A percentile compares a stretch with the other conserved stretches of the same genome.
These are phyloP conservation scores for Cokeromyces recurvatus DNA, from an alignment of 371 early-diverging fungal genomes.

Conservation along the genomic window DNA sequence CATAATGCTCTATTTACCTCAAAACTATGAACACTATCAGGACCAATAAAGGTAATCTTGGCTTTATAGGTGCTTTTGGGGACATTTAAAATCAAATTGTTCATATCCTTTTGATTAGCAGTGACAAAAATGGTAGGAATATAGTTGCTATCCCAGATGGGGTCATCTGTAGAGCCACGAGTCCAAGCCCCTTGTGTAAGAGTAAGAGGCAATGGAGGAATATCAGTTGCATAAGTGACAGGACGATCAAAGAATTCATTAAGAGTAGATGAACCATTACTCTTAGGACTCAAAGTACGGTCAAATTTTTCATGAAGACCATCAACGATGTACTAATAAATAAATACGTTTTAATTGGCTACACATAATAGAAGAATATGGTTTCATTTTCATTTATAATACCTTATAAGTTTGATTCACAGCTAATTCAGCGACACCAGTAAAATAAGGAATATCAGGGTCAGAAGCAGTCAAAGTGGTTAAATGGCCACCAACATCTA, in stretches of 20 bases:
- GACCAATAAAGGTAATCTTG: slow-evolving; percentile 34
- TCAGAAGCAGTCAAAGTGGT: slow-evolving; percentile 35
- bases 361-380: background rate
- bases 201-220: slow-evolving; percentile 50
- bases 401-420: slow-evolving; percentile 37
- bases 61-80: slow-evolving; percentile 13
- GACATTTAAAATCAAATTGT: slow-evolving; percentile 23
- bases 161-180: slow-evolving; percentile 30
- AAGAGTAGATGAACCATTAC: slow-evolving; percentile 29
- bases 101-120: slow-evolving; percentile 23
- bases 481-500: slow-evolving; percentile 35
- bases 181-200: slow-evolving; percentile 33
- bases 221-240: slow-evolving; percentile 47
- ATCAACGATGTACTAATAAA: slow-evolving; percentile 38
- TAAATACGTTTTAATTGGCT: background rate
- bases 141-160: slow-evolving; percentile 52
- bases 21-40: slow-evolving; percentile 25
- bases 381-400: too few species aligned
- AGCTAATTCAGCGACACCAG: slow-evolving; percentile 40
- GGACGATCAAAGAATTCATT: slow-evolving; percentile 49
- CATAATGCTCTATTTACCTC: too few species aligned
- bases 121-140: slow-evolving; percentile 48
- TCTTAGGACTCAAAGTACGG: slow-evolving; percentile 36
- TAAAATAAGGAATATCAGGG: slow-evolving; percentile 44
- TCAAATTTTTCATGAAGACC: slow-evolving; percentile 43